Evolutionary conservation across 1,284 basidiomycete genomes (phyloP), one percentile per base, ranked within the genome.

Genomic region (Heterobasidion irregulare): DNA sequence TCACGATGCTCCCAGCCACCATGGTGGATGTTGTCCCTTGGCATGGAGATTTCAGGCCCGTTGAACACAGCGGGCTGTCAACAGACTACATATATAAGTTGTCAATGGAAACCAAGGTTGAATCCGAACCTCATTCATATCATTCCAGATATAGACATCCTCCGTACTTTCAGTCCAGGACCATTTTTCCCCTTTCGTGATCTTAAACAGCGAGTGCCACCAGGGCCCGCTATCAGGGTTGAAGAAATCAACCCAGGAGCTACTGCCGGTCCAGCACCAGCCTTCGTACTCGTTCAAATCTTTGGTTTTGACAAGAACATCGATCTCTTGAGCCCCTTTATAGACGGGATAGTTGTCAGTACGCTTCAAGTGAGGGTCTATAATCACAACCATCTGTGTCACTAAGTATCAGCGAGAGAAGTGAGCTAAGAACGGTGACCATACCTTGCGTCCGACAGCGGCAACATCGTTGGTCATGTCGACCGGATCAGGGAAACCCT

Each of bases 1-100:
- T 99, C 96, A 47, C 96, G 86, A 66, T 99, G 94, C 68, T 99
- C 96, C 96, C 96, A 99, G 18, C 93, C 94, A 44, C 87, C 89
- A 65, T 92, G 75, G 65, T 99, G 96, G 41, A 97, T 71, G 58
- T 89, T 92, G 64, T 99, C 97, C 67, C 90, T 92, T 12, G 92
- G 94, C 87, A 98, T 94, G 12, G 93, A 94, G 65, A 99, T 96
- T 68, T 99, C 97, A 2, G 97, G 97, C 0, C 96, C 97, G 63
- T 98, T 96, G 76, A 99, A 99, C 26, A 99, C 86, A 4, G 94
- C 89, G 1, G 96, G 96, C 91, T 94, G 61, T 16, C 51, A 33
- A 36, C 13, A 4, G 26, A 8, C 43, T 26, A n/a, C 6, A 18
- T 16, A 18, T 48, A 43, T 35, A 34, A 9, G 10, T 57, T 34